phyloP scores from a whole-genome alignment of 768 basidiomycete species.

The Kwoniella mangroviensis region DNA sequence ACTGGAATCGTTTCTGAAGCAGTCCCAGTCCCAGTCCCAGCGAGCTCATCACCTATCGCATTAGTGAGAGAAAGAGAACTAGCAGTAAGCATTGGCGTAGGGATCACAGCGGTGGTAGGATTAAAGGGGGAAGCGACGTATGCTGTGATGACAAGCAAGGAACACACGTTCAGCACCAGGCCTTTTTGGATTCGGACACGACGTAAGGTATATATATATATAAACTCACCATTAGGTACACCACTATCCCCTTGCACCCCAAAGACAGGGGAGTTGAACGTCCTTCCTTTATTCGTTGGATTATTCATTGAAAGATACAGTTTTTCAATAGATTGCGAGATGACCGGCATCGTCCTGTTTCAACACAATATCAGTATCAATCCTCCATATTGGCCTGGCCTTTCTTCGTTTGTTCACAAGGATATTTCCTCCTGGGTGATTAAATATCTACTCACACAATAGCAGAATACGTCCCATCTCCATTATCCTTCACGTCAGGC shows the following conservation, averaged over 20 bases:
- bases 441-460: constrained; percentile 9
- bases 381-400: too few species aligned
- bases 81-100: background rate
- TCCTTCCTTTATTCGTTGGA: background rate
- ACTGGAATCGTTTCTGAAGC: too few species aligned
- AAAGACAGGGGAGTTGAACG: constrained; percentile 18
- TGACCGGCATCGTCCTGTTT: constrained; percentile 25
- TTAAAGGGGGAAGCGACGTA: constrained; percentile 14
- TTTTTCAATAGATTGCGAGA: constrained; percentile 15
- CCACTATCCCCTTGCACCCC: constrained; percentile 14
- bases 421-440: background rate
- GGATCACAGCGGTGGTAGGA: background rate
- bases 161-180: too few species aligned
- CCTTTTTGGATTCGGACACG: too few species aligned
- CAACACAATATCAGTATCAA: background rate
- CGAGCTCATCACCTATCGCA: too few species aligned
- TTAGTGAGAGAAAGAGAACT: too few species aligned
- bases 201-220: background rate
- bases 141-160: background rate
- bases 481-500: constrained; percentile 10
- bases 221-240: constrained; percentile 16
- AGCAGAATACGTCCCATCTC: constrained; percentile 17
- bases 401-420: background rate
- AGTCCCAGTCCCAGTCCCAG: too few species aligned
- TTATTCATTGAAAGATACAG: constrained; percentile 20